A percentile compares a stretch with the other conserved stretches of the same genome.
These are phyloP conservation scores for Lupinus albus DNA, from an alignment of 306 rosid species.

Conservation along the genomic window DNA sequence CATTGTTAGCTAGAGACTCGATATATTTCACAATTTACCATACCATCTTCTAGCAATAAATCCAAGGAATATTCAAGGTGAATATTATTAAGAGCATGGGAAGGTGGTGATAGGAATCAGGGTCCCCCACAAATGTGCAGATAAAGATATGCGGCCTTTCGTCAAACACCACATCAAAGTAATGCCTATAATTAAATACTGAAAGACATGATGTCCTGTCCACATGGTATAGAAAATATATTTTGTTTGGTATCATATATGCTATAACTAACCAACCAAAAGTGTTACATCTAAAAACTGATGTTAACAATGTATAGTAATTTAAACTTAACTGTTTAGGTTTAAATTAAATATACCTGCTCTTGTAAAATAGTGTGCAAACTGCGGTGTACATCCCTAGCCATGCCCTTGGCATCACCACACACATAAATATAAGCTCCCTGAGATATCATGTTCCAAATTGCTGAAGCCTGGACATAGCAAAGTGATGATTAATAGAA, in stretches of 20 bases:
- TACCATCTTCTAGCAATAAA: neutral
- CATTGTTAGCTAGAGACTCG: conserved; percentile 28
- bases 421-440: conserved; percentile 91
- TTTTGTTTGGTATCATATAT: neutral
- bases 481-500: conserved; percentile 36
- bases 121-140: neutral
- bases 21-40: neutral
- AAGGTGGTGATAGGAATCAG: neutral
- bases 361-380: conserved; percentile 82
- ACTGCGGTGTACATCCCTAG: conserved; percentile 93
- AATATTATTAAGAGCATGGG: neutral
- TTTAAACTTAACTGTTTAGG: neutral
- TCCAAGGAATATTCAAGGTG: conserved; percentile 5
- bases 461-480: conserved; percentile 75
- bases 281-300: neutral
- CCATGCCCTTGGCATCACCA: conserved; percentile 99
- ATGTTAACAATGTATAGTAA: neutral
- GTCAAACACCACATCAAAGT: conserved; percentile 19
- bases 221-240: conserved; percentile 10
- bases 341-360: conserved; percentile 54
- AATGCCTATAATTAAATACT: neutral
- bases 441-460: conserved; percentile 82
- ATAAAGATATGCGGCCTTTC: neutral
- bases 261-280: conserved; percentile 19
- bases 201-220: neutral